Base-by-base conservation (phyloP, 148 eudicot species). In the Chenopodium quinoa region DNA sequence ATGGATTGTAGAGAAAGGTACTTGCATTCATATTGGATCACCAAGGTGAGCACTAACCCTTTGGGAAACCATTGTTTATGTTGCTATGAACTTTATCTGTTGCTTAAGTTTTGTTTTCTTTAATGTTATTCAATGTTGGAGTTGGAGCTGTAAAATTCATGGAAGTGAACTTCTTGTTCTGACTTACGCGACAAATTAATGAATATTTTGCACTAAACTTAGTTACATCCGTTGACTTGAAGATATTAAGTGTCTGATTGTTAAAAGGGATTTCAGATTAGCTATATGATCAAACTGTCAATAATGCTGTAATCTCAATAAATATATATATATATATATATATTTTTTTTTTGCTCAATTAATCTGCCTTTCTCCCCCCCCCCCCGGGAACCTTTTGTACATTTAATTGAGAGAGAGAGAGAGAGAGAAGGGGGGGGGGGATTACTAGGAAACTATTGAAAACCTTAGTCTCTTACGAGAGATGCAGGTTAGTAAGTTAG, bases 1-100 rank as follows among this genome's bases (percentile, higher is more conserved):
- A 83, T 90, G 90, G 89, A 86, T 78, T 72, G 82, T 54, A 88
- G 78, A 82, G 89, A 73, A 68, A 85, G 75, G 31, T 75, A 82
- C 52, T 86, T 82, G 78, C 84, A 65, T 46, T 73, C 74, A 23
- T 54, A n/a, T 52, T 75, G 82, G 84, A 69, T 62, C 47, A 44
- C 75, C 70, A 84, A 82, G 79, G 93, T 90, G 68, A 81, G 90
- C 78, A 70, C 17, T 66, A 46, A 75, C 74, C 60, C 73, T 46
- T 34, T 64, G 31, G 17, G 4, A 23, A 46, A 29, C 64, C 56
- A 52, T 64, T n/a, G 44, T 72, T 80, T 37, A 71, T 71, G 10
- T 31, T 47, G 31, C 27, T 69, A 40, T 44, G 54, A 72, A 40
- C n/a, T 72, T 20, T 7, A 7, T 9, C 16, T 34, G 58, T 29